Base-by-base conservation (phyloP, 2,329 filamentous ascomycete species). In the Lithohypha guttulata region DNA sequence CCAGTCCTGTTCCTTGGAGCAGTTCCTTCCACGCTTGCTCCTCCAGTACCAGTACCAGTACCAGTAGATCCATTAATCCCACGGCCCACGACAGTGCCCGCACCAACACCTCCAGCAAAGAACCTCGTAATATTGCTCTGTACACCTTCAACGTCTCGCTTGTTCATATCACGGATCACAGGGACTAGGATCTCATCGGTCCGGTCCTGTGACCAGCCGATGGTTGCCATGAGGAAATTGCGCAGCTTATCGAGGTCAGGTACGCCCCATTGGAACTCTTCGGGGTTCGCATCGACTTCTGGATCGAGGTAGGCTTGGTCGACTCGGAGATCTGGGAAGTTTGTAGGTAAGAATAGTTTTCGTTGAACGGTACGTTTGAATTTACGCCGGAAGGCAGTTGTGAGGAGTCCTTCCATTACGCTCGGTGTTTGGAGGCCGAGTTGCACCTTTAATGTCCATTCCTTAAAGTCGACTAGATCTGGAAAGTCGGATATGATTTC, bases 121-220 rank as follows among this genome's bases (percentile, higher is more conserved):
- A 79, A 98, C 17, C 79, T 71, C n/a, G 91, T 98, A 49, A 98
- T 94, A 51, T 98, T 98, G 42, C 78, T 79, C 66, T 98, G 91
- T 13, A 89, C 96, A 5, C 91, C 91, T 62, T 96, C 91, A 19
- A 77, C 70, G 48, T 84, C 82, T 26, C 91, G 72, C 3, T 77
- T 75, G 57, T 96, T 96, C 83, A 98, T 93, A 54, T 98, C 91
- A 41, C 79, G 73, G 47, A 98, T 91, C 1, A 98, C 93, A 0
- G 91, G 91, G 1, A 98, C 84, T 2, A 98, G 73, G 2, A 98
- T 83, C 59, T 98, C 91, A 54, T 98, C 91, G 0, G 89, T 96
- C 6, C 86, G 71, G 59, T 96, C 89, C 57, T 82, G 79, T 39
- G 71, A 78, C 91, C 91, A 98, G 0, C 91, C 91, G 50, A 98